A percentile compares a stretch with the other conserved stretches of the same genome.
Evolutionary conservation across 2,329 filamentous ascomycete species (phyloP).

Genomic region (Fusarium bactridioides): DNA sequence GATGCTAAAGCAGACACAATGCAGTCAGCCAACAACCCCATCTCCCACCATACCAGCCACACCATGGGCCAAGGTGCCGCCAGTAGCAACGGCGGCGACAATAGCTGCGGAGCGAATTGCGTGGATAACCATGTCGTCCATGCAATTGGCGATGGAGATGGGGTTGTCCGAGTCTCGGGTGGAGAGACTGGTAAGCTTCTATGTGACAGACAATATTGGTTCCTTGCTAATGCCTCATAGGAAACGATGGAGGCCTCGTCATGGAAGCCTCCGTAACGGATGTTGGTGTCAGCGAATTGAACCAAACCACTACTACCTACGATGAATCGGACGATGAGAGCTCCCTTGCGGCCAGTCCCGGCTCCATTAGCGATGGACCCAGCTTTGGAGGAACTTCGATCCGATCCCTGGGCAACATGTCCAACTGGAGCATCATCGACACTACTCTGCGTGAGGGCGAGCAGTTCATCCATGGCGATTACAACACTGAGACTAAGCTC

Average conservation of each 20-base stretch:
- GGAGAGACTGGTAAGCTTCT: slow-evolving; percentile 4
- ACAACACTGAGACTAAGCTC: slow-evolving; percentile 65
- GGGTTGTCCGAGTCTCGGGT: slow-evolving; percentile 18
- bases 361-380: slow-evolving; percentile 2
- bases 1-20: slow-evolving; percentile 33
- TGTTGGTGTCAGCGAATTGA: neutral
- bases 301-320: slow-evolving; percentile 4
- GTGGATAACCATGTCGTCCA: slow-evolving; percentile 34
- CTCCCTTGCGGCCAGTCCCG: slow-evolving; percentile 15
- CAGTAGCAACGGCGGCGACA: slow-evolving; percentile 38
- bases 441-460: slow-evolving; percentile 40
- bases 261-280: slow-evolving; percentile 33
- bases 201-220: neutral
- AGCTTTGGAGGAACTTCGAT: slow-evolving; percentile 22
- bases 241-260: neutral
- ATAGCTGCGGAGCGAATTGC: slow-evolving; percentile 28
- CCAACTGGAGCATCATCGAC: slow-evolving; percentile 40
- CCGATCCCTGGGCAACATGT: slow-evolving; percentile 11
- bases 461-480: slow-evolving; percentile 73
- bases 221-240: neutral
- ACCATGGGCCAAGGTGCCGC: slow-evolving; percentile 40
- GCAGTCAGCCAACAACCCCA: slow-evolving; percentile 37
- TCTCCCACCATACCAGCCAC: slow-evolving; percentile 41
- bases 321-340: slow-evolving; percentile 9
- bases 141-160: slow-evolving; percentile 28